Evolutionary conservation across 192 early-diverging fungal species (phyloP), one percentile per base, ranked within the genome.

Genomic region (Phlyctochytrium arcticum): DNA sequence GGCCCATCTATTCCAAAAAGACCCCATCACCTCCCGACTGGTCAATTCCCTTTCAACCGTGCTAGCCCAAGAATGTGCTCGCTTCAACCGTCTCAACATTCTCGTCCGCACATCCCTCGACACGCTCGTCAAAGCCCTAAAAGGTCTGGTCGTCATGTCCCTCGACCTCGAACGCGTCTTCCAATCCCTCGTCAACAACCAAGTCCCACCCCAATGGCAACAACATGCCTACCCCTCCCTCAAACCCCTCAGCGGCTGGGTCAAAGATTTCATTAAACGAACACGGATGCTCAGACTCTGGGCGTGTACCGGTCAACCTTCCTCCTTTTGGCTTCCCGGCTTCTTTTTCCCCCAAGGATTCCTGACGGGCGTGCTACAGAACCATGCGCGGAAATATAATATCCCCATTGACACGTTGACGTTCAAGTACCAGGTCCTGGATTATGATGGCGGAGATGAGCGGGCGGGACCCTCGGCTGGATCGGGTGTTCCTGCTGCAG

Each of bases 331-430:
- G 84, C 60, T 86, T 4, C 78, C 84, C 7, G 84, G 84, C 7
- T 86, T 86, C 70, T 86, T 84, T 60, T 86, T 86, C 74, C 84
- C 84, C 31, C 84, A 86, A 77, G 79, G 83, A 17, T 86, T 86
- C 64, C 61, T 86, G 8, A 86, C 84, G 7, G 82, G 84, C 9
- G 80, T 80, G 6, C 61, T 86, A 12, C 84, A 86, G 55, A 86
- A 86, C 58, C 83, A 85, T 55, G 79, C 84, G 2, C 58, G 84
- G 23, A 75, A 72, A 47, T 75, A 80, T 64, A 81, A 84, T 55
- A 77, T 86, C 23, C 81, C 84, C 5, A 85, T 85, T 54, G 84
- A 85, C 57, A 75, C 79, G 21, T 62, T 85, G 0, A 34, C 44
- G 12, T 85, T 85, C 60, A 51, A 68, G 2, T 85, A 72, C 66